phyloP scores from a whole-genome alignment of 768 basidiomycete genomes.

The Tricholoma furcatifolium region DNA sequence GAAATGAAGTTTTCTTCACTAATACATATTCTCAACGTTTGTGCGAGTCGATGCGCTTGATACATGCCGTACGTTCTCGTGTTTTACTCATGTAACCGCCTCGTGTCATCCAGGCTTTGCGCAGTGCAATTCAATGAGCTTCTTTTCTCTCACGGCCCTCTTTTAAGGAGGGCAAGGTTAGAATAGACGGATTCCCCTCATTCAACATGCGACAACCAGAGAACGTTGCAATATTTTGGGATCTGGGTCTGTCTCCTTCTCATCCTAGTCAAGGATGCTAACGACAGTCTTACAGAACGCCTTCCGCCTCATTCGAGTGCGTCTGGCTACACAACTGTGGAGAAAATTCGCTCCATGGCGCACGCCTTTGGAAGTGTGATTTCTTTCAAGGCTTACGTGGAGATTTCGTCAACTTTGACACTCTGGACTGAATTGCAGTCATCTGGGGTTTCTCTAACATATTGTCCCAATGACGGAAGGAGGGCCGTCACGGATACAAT shows the following conservation, averaged over 20 bases:
- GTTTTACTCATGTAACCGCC: not conserved
- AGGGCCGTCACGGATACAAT: constrained; percentile 48
- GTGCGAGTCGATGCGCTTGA: no score
- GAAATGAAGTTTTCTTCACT: no score
- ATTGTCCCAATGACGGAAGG: constrained; percentile 35
- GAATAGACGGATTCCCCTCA: not conserved
- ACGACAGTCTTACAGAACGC: constrained; percentile 30
- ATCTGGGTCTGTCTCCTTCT: constrained; percentile 18
- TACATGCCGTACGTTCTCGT: not conserved
- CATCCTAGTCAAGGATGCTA: not conserved
- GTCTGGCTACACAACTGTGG: constrained; percentile 40
- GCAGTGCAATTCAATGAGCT: not conserved
- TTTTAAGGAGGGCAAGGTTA: constrained; percentile 10
- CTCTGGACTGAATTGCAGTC: constrained; percentile 44
- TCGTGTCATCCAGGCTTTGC: not conserved
- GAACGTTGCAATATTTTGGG: constrained; percentile 40
- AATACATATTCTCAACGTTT: no score
- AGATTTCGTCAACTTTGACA: constrained; percentile 35
- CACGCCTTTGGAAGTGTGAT: constrained; percentile 45
- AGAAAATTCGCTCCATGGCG: constrained; percentile 43
- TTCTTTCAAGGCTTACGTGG: constrained; percentile 54
- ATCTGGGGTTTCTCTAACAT: constrained; percentile 43
- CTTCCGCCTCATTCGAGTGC: constrained; percentile 30
- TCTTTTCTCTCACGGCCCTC: not conserved
- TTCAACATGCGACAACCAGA: constrained; percentile 30